A percentile compares a stretch with the other conserved stretches of the same genome.
phyloP scores from a whole-genome alignment of 2,329 filamentous ascomycete species.

The Sporothrix schenckii region DNA sequence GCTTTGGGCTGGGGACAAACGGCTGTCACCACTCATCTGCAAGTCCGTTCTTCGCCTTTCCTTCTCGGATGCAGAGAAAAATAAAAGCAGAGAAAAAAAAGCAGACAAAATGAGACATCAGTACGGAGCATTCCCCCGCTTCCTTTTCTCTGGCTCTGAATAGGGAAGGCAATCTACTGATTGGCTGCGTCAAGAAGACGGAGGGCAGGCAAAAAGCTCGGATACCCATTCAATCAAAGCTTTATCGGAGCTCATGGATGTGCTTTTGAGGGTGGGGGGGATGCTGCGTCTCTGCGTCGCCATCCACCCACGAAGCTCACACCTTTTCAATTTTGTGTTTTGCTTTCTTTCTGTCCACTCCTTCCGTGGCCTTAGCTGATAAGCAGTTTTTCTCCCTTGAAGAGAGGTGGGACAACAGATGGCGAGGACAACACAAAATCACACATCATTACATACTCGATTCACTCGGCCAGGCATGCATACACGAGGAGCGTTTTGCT shows the following conservation, averaged over 20 bases:
- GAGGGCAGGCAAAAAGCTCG: slow-evolving; percentile 8
- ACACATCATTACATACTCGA: slow-evolving; percentile 26
- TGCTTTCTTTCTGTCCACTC: slow-evolving; percentile 23
- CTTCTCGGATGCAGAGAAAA: neutral
- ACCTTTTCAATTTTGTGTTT: neutral
- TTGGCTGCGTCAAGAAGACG: neutral
- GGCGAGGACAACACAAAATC: slow-evolving; percentile 14
- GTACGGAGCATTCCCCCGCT: neutral
- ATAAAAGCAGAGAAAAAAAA: neutral
- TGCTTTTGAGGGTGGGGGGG: neutral
- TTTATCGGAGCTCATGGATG: neutral
- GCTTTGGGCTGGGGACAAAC: slow-evolving; percentile 15
- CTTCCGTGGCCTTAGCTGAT: slow-evolving; percentile 28
- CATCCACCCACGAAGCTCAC: slow-evolving; percentile 1
- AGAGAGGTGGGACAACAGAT: slow-evolving; percentile 4
- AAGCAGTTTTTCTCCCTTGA: neutral
- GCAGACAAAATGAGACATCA: neutral
- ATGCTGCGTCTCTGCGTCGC: neutral
- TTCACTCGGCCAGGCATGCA: neutral
- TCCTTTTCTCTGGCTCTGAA: neutral
- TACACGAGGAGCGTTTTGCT: neutral
- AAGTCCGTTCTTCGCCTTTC: neutral
- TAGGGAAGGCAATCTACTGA: neutral
- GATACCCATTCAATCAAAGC: neutral
- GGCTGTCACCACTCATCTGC: slow-evolving; percentile 22